A percentile compares a stretch with the other conserved stretches of the same genome.
Evolutionary conservation across 345 rosid genomes (phyloP).

Genomic region (Moricandia arvensis): DNA sequence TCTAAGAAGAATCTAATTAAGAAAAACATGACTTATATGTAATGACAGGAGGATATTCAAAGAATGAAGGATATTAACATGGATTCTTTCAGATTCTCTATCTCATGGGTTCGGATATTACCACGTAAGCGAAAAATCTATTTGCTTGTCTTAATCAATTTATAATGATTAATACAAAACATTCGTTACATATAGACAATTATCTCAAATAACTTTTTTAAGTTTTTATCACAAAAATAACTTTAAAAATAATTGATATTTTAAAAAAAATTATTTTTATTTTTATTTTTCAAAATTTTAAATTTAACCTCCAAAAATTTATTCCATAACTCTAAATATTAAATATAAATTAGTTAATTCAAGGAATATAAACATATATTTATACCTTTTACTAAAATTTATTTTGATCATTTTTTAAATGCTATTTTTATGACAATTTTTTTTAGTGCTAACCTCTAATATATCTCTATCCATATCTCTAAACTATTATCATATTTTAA

Average conservation of each 20-base stretch:
- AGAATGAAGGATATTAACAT: slow-evolving; percentile 41
- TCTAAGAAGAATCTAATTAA: not conserved
- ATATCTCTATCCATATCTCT: not conserved
- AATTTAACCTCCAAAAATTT: too few species aligned
- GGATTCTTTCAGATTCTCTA: slow-evolving; percentile 49
- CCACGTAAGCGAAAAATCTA: slow-evolving; percentile 35
- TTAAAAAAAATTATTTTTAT: too few species aligned
- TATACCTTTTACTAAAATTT: too few species aligned
- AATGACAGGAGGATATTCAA: slow-evolving; percentile 39
- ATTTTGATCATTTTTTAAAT: too few species aligned
- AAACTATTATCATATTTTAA: not conserved
- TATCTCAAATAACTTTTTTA: too few species aligned
- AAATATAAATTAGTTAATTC: too few species aligned
- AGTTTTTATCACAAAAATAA: too few species aligned
- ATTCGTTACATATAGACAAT: not conserved
- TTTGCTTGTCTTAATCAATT: not conserved
- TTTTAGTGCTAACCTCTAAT: not conserved
- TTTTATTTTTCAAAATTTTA: too few species aligned
- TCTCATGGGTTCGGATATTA: slow-evolving; percentile 50
- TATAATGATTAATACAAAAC: not conserved
- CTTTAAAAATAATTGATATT: too few species aligned
- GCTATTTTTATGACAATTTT: too few species aligned
- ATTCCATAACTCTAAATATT: too few species aligned
- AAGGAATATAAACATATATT: too few species aligned
- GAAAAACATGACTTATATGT: not conserved